phyloP scores from a whole-genome alignment of 164 flowering plant species.

The Litsea cubeba region DNA sequence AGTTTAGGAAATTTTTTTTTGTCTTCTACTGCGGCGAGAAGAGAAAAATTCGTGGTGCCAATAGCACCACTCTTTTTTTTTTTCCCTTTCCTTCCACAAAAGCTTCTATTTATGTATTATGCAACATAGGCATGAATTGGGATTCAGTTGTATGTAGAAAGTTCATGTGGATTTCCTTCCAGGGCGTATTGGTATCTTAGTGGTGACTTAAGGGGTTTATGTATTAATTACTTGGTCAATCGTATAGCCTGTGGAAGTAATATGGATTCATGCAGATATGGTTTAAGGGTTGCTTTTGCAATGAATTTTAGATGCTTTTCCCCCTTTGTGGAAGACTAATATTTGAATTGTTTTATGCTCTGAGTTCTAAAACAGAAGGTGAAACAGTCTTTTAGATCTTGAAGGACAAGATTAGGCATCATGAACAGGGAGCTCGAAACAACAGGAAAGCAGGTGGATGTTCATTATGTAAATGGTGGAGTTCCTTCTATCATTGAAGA shows the following conservation, averaged over 20 bases:
- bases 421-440: neutral
- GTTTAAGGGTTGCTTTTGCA: neutral
- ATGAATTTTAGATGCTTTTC: neutral
- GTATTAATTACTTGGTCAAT: too few species aligned
- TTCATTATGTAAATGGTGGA: conserved; percentile 17
- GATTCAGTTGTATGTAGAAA: too few species aligned
- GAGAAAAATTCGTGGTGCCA: too few species aligned
- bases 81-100: too few species aligned
- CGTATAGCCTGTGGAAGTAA: neutral
- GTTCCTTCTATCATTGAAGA: conserved; percentile 16
- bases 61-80: too few species aligned
- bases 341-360: neutral
- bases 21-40: too few species aligned
- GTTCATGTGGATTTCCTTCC: too few species aligned
- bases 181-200: too few species aligned
- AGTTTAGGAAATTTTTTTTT: too few species aligned
- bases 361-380: neutral
- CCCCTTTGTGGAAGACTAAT: neutral
- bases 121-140: too few species aligned
- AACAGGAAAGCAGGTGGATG: conserved; percentile 9
- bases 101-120: too few species aligned
- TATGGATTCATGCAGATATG: neutral
- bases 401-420: neutral
- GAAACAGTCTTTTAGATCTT: neutral
- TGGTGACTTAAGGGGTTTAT: too few species aligned